These are phyloP conservation scores for Mucor velutinosus DNA, from an alignment of 371 early-diverging fungal genomes.

Conservation along the genomic window DNA sequence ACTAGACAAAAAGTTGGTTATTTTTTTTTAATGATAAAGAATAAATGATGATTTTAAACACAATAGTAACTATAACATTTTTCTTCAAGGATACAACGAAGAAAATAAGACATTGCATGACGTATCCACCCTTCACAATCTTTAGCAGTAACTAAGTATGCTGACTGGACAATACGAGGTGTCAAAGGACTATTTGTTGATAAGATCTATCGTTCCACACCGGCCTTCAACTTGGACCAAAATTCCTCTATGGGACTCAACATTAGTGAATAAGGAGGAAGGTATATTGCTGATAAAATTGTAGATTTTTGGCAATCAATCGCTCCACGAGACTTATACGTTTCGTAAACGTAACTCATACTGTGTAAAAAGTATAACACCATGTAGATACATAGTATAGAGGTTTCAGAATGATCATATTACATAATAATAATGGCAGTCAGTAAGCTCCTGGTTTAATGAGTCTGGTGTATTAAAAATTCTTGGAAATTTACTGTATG, in stretches of 20 bases:
- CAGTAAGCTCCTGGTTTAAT: no score
- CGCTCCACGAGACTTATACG: no score
- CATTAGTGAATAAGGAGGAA: background rate
- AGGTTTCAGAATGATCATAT: no score
- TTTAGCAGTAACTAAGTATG: background rate
- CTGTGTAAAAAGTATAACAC: no score
- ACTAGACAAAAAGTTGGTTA: no score
- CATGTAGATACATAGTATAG: no score
- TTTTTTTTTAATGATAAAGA: no score
- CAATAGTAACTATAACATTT: background rate
- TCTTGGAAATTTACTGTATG: no score
- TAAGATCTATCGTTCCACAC: conserved; percentile 7
- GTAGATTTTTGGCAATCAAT: background rate
- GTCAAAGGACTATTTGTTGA: conserved; percentile 11
- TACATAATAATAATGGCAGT: no score
- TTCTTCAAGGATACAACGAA: conserved; percentile 4
- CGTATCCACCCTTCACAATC: conserved; percentile 7
- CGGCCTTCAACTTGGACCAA: conserved; percentile 14
- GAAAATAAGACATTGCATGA: conserved; percentile 13
- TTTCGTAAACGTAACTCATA: no score
- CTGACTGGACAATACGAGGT: conserved; percentile 8
- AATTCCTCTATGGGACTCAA: conserved; percentile 1
- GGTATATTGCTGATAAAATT: background rate
- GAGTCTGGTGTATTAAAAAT: no score
- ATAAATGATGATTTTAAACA: no score